Conservation (phyloP, 2,329 filamentous ascomycete genomes). For the Didymella pomorum region DNA sequence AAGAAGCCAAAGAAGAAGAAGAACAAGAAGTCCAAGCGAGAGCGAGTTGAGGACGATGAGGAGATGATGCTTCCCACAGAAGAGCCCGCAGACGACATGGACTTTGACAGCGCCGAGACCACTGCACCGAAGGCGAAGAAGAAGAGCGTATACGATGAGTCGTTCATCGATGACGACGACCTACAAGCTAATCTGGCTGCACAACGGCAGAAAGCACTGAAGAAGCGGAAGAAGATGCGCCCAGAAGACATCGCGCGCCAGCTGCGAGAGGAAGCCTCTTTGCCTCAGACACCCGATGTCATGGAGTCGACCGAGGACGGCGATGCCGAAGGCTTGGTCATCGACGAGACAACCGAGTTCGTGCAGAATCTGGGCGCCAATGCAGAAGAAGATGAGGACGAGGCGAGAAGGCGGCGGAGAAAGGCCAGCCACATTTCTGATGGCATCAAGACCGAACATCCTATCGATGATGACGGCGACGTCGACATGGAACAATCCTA, state of each 20-base stretch:
- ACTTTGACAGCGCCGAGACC: conserved; percentile 66
- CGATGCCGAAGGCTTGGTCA: conserved; percentile 76
- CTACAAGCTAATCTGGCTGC: conserved; percentile 83
- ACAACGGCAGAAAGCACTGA: conserved; percentile 84
- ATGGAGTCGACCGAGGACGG: conserved; percentile 67
- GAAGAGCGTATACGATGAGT: conserved; percentile 72
- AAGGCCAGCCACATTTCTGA: conserved; percentile 43
- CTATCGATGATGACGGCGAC: conserved; percentile 61
- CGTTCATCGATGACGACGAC: conserved; percentile 90
- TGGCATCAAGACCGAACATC: conserved; percentile 33
- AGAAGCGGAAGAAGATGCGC: conserved; percentile 86
- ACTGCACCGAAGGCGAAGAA: conserved; percentile 57
- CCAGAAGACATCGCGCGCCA: conserved; percentile 88
- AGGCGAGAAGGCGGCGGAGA: conserved; percentile 60
- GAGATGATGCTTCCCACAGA: conserved; percentile 59
- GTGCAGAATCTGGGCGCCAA: conserved; percentile 77
- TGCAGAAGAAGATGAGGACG: conserved; percentile 33
- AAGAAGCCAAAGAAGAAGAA: conserved; percentile 65
- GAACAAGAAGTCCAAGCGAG: conserved; percentile 43
- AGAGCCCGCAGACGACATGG: conserved; percentile 65
- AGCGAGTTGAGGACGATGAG: conserved; percentile 63
- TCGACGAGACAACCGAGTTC: conserved; percentile 95
- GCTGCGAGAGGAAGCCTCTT: conserved; percentile 69
- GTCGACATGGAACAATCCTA: conserved; percentile 63
- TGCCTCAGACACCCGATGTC: conserved; percentile 55